Evolutionary conservation across 2,329 filamentous ascomycete species (phyloP), one percentile per base, ranked within the genome.

Genomic region (Pseudogymnoascus sp.): DNA sequence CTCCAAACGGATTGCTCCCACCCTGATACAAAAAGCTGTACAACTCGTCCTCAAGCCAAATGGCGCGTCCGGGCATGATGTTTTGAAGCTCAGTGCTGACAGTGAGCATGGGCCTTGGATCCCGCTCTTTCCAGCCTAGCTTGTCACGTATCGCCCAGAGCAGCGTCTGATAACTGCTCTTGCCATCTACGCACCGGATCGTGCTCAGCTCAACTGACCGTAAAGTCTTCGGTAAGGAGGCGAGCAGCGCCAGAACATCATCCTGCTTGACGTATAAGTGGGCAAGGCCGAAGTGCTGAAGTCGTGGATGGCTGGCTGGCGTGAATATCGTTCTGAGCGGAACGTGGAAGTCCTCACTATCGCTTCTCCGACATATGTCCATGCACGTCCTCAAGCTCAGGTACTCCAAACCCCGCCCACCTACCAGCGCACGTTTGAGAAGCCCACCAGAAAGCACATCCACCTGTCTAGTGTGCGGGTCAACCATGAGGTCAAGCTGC

Each of bases 131-230:
- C 64, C 66, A 66, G 7, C 61, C 64, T 11, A 71, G 64, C 12
- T 59, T 63, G 46, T 69, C 61, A 3, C 69, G 67, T 6, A 71
- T 68, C 2, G 62, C 64, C 37, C 63, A 28, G 7, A 73, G 65
- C 4, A 73, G 56, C 10, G 65, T 56, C 38, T 65, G 16, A 41
- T 65, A 67, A 35, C 65, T 50, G 28, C 37, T 38, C 7, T 11
- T 2, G 10, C 62, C 40, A 59, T 46, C 26, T 11, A 71, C 1
- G 24, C 75, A 75, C 2, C 6, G 8, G 0, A 77, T 65, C 11
- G 71, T 72, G 50, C 73, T 76, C 5, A 78, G 65, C 33, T 78
- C 70, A 0, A 77, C 64, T 1, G 72, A 72, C 7, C 68, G 66
- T 0, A 76, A 24, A 0, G 71, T 72, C 0, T 22, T 6, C 3